Evolutionary conservation across 345 rosid species (phyloP).

Genomic region (Sonneratia alba): DNA sequence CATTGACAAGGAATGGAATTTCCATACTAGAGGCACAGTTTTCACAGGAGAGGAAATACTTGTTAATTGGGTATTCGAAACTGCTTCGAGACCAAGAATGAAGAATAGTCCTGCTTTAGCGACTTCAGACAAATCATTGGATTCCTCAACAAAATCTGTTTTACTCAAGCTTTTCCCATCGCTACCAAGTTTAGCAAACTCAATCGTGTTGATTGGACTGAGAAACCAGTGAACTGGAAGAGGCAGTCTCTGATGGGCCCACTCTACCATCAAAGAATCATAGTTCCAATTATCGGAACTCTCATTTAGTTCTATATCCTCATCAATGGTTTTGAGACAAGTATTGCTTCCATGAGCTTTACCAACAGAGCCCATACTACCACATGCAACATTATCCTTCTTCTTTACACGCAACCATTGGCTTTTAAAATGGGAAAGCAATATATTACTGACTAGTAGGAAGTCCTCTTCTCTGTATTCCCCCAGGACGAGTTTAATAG

Average conservation of each 20-base stretch:
- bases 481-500: slow-evolving; percentile 28
- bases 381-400: slow-evolving; percentile 31
- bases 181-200: slow-evolving; percentile 23
- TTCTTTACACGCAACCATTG: slow-evolving; percentile 62
- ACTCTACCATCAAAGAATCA: slow-evolving; percentile 38
- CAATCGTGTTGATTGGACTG: slow-evolving; percentile 58
- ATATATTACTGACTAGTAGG: slow-evolving; percentile 30
- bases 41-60: slow-evolving; percentile 36
- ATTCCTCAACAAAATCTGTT: slow-evolving; percentile 16
- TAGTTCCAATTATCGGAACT: slow-evolving; percentile 19
- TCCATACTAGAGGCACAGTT: slow-evolving; percentile 65
- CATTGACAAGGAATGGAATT: slow-evolving; percentile 72
- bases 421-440: slow-evolving; percentile 56
- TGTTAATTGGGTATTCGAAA: slow-evolving; percentile 28
- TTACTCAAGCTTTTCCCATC: slow-evolving; percentile 16
- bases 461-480: slow-evolving; percentile 44
- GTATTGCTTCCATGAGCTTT: slow-evolving; percentile 21
- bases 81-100: slow-evolving; percentile 66
- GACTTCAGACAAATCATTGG: slow-evolving; percentile 34
- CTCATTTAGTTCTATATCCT: slow-evolving; percentile 45
- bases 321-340: slow-evolving; percentile 66
- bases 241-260: slow-evolving; percentile 83
- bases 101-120: slow-evolving; percentile 76
- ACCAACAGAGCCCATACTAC: slow-evolving; percentile 11
- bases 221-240: slow-evolving; percentile 89